Evolutionary conservation across 768 basidiomycete species (phyloP).

Genomic region (Agrocybe chaxingu): DNA sequence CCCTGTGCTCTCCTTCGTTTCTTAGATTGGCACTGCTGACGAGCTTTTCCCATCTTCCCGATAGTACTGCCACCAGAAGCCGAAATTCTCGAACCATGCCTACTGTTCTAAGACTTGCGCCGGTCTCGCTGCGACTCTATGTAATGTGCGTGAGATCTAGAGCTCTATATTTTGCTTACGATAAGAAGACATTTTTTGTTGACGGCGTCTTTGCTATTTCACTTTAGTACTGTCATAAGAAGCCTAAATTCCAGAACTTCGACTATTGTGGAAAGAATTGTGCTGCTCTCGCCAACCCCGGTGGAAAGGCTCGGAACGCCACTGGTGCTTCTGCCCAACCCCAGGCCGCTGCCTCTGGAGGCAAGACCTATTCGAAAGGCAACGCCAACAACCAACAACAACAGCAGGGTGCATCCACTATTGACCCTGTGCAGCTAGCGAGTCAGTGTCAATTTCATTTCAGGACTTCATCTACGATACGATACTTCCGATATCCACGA

Average conservation of each 20-base stretch:
- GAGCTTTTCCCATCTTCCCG: slow-evolving; percentile 6
- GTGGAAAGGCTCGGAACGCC: slow-evolving; percentile 13
- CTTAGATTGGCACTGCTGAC: neutral
- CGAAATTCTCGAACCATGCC: slow-evolving; percentile 38
- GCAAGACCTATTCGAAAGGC: slow-evolving; percentile 13
- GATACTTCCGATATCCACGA: no score
- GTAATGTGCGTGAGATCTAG: slow-evolving; percentile 33
- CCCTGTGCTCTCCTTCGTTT: neutral
- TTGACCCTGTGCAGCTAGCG: slow-evolving; percentile 38
- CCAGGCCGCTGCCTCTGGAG: slow-evolving; percentile 6
- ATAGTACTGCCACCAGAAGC: slow-evolving; percentile 52
- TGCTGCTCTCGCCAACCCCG: slow-evolving; percentile 41
- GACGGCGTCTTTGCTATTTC: neutral
- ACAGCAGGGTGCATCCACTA: slow-evolving; percentile 19
- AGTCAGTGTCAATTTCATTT: slow-evolving; percentile 25
- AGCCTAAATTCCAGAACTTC: slow-evolving; percentile 53
- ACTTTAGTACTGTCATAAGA: slow-evolving; percentile 50
- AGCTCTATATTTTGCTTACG: neutral
- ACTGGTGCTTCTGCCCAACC: slow-evolving; percentile 7
- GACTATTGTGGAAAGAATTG: slow-evolving; percentile 68
- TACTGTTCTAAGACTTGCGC: slow-evolving; percentile 60
- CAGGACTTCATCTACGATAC: no score
- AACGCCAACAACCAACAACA: slow-evolving; percentile 13
- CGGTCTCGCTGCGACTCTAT: slow-evolving; percentile 38
- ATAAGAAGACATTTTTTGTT: neutral